Evolutionary conservation across 2,329 filamentous ascomycete species (phyloP).

Genomic region (Pseudogymnoascus destructans): DNA sequence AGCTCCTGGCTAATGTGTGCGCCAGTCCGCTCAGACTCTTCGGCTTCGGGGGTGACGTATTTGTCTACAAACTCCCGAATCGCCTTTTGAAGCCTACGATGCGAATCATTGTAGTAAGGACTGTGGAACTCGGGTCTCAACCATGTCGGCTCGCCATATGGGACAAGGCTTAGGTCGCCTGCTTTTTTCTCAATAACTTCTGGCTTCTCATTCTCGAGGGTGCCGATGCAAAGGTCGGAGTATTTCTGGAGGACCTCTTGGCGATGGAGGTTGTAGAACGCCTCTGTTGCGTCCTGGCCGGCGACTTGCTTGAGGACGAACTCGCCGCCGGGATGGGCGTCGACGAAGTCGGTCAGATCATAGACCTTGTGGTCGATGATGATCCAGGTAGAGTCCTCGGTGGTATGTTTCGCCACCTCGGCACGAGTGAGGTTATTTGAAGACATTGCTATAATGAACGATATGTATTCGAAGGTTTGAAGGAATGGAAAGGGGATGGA

Average conservation of each 20-base stretch:
- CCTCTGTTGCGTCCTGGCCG: conserved; percentile 65
- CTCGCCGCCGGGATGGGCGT: conserved; percentile 73
- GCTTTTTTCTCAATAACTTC: conserved; percentile 56
- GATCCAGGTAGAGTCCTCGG: conserved; percentile 65
- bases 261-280: conserved; percentile 85
- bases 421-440: conserved; percentile 34
- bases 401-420: conserved; percentile 64
- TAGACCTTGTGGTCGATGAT: conserved; percentile 82
- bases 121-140: conserved; percentile 61
- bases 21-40: conserved; percentile 62
- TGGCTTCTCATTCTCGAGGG: conserved; percentile 59
- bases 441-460: conserved; percentile 18
- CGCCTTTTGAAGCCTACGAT: conserved; percentile 53
- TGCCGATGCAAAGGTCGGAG: conserved; percentile 60
- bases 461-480: not conserved
- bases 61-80: conserved; percentile 60
- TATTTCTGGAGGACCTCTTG: conserved; percentile 84
- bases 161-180: conserved; percentile 63
- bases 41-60: conserved; percentile 60
- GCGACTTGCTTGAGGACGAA: conserved; percentile 70
- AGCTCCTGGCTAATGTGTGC: conserved; percentile 57
- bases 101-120: conserved; percentile 69
- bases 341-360: conserved; percentile 72
- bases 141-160: conserved; percentile 80
- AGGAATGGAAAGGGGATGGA: not conserved